A percentile compares a stretch with the other conserved stretches of the same genome.
Conservation (phyloP, 169 alveolate species). For the Plasmodium cynomolgi region DNA sequence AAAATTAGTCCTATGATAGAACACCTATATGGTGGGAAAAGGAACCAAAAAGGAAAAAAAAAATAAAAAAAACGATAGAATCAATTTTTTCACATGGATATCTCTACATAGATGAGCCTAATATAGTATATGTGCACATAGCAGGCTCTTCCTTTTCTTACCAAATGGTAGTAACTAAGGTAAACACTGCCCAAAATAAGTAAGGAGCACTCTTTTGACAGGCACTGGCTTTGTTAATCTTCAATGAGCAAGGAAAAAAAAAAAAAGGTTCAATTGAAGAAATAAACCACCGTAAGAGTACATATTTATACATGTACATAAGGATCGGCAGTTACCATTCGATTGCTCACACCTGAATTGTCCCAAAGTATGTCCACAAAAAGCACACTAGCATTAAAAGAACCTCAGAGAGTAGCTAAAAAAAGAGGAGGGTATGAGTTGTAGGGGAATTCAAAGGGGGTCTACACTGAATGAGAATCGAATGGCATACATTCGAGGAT, state of each 20-base stretch:
- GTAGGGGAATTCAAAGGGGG: neutral
- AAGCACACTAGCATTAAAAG: constrained; percentile 52
- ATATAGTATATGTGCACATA: neutral
- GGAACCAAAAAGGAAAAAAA: neutral
- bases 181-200: constrained; percentile 68
- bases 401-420: constrained; percentile 54
- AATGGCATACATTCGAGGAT: neutral
- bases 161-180: constrained; percentile 61
- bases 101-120: neutral
- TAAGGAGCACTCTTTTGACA: constrained; percentile 60
- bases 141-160: neutral
- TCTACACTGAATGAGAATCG: neutral
- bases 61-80: neutral
- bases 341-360: constrained; percentile 35
- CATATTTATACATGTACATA: neutral
- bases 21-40: constrained; percentile 33
- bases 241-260: neutral
- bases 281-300: neutral
- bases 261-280: neutral
- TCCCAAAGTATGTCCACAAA: constrained; percentile 72
- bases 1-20: constrained; percentile 67
- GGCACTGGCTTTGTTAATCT: constrained; percentile 61
- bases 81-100: neutral
- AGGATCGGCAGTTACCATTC: neutral
- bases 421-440: neutral